Evolutionary conservation across 2,329 filamentous ascomycete species (phyloP).

Genomic region (Atkinsonella texensis): DNA sequence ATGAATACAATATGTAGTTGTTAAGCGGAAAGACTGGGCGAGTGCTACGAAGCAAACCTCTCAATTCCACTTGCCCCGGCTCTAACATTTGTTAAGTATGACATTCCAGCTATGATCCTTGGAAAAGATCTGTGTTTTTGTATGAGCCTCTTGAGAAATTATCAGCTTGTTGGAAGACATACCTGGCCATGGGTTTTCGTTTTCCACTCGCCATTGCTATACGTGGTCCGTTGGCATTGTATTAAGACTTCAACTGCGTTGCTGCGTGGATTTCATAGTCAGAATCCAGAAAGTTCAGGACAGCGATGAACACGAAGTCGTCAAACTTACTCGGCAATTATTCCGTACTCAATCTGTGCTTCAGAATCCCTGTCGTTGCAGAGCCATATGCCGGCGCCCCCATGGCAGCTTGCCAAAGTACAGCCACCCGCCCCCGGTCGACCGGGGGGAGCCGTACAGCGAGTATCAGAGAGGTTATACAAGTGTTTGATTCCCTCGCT

Average conservation of each 20-base stretch:
- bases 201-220: background rate
- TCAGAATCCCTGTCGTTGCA: background rate
- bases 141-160: background rate
- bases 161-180: background rate
- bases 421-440: background rate
- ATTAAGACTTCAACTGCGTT: background rate
- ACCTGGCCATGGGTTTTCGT: background rate
- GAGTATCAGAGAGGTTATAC: background rate
- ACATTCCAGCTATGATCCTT: background rate
- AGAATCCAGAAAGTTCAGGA: background rate
- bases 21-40: background rate
- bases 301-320: background rate
- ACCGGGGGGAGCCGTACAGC: background rate
- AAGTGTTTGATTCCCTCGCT: background rate
- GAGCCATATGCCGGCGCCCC: background rate
- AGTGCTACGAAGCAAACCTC: background rate
- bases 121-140: background rate
- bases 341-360: background rate
- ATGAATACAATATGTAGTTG: background rate
- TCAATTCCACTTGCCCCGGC: background rate
- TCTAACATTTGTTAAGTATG: background rate
- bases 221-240: background rate
- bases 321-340: background rate
- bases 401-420: background rate
- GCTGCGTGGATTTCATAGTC: background rate